Conservation (phyloP, 2,329 filamentous ascomycete genomes). For the Paraconiothyrium sp. region DNA sequence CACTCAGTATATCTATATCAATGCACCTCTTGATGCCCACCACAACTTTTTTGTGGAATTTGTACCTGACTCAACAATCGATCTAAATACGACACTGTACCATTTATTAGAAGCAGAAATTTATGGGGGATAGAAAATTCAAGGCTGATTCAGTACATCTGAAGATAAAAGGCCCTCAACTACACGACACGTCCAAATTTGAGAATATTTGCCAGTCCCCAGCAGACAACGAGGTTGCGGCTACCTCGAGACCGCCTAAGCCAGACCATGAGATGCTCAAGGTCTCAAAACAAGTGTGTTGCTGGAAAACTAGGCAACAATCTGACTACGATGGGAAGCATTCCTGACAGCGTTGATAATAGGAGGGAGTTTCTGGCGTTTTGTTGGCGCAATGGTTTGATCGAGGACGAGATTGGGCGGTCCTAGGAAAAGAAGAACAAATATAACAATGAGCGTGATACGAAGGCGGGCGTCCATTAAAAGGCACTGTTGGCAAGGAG, state of each 20-base stretch:
- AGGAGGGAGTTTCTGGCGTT: constrained; percentile 53
- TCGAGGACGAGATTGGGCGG: constrained; percentile 26
- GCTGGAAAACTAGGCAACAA: too few species aligned
- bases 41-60: background rate
- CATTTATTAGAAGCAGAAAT: background rate
- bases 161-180: background rate
- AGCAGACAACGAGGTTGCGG: background rate
- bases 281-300: too few species aligned
- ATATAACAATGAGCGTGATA: background rate
- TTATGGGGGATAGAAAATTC: background rate
- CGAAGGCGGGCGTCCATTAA: constrained; percentile 39
- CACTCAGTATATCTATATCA: background rate
- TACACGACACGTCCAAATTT: too few species aligned
- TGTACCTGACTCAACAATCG: background rate
- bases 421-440: constrained; percentile 12
- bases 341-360: constrained; percentile 3
- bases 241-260: background rate
- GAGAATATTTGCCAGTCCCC: background rate
- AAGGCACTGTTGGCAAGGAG: constrained; percentile 35
- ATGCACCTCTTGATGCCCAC: too few species aligned
- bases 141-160: background rate
- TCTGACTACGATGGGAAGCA: too few species aligned
- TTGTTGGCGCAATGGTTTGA: constrained; percentile 50
- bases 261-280: too few species aligned
- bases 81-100: background rate